Conservation (phyloP, 202 grass and related monocot species). For the Saccharum hybrid region DNA sequence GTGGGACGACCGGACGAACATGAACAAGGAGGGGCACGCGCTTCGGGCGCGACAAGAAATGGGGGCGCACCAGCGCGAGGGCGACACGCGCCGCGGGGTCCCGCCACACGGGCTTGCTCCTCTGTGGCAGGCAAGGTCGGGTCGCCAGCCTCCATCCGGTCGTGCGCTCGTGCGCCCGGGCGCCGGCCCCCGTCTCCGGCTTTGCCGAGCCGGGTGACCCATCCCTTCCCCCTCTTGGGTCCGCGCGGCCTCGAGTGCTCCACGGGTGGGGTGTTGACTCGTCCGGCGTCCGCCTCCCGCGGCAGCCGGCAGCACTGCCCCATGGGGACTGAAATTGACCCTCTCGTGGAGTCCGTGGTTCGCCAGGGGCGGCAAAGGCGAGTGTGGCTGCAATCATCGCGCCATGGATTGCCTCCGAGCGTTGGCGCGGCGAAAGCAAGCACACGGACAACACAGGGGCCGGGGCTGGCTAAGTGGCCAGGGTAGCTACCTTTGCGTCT, state of each 20-base stretch:
- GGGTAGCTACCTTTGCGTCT: too few relatives aligned
- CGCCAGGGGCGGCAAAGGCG: neutral
- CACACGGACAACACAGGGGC: slow-evolving; percentile 12
- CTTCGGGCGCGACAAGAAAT: neutral
- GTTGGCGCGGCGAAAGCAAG: neutral
- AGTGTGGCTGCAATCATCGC: slow-evolving; percentile 35
- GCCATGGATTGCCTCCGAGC: slow-evolving; percentile 26
- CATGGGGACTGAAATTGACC: neutral
- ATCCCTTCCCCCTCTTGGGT: neutral
- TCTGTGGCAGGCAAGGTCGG: slow-evolving; percentile 43
- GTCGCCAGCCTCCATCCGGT: neutral
- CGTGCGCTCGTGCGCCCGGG: slow-evolving; percentile 30
- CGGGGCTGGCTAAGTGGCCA: neutral
- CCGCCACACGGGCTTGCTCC: slow-evolving; percentile 38
- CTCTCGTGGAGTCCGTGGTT: slow-evolving; percentile 7
- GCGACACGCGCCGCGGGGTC: slow-evolving; percentile 23
- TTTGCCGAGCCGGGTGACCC: neutral
- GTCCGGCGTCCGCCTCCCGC: neutral
- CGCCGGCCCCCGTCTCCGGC: neutral
- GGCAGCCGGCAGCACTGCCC: neutral
- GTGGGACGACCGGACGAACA: slow-evolving; percentile 14
- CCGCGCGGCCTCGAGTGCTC: slow-evolving; percentile 47
- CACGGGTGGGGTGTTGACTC: slow-evolving; percentile 42
- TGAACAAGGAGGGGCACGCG: neutral
- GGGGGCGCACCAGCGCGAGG: slow-evolving; percentile 18